phyloP scores from a whole-genome alignment of 768 basidiomycete species.

The Amanita inopinata region DNA sequence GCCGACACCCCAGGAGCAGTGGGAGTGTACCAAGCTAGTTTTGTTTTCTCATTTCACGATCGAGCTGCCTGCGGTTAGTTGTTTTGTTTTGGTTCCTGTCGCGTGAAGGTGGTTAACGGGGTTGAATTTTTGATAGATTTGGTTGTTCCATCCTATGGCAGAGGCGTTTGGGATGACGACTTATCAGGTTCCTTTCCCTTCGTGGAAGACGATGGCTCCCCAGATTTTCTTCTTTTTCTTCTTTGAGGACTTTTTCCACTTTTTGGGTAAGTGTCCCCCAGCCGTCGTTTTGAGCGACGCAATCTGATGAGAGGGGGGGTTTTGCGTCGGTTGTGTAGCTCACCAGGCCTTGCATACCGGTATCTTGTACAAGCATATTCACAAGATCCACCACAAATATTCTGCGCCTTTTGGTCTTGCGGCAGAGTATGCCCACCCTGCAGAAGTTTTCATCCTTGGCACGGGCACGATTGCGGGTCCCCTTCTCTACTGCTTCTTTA shows the following conservation, averaged over 20 bases:
- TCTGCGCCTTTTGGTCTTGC: slow-evolving; percentile 95
- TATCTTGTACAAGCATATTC: slow-evolving; percentile 80
- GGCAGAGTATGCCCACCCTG: slow-evolving; percentile 96
- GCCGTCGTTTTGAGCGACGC: not conserved
- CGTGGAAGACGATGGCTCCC: slow-evolving; percentile 53
- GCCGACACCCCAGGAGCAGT: slow-evolving; percentile 75
- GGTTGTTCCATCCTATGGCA: slow-evolving; percentile 86
- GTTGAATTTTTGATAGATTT: slow-evolving; percentile 45
- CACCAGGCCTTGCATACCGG: slow-evolving; percentile 87
- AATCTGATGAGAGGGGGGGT: not conserved
- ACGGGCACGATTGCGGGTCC: slow-evolving; percentile 87
- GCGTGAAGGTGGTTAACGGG: not conserved
- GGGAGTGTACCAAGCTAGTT: slow-evolving; percentile 93
- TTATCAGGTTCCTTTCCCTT: slow-evolving; percentile 87
- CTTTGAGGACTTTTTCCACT: slow-evolving; percentile 96
- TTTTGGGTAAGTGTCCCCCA: slow-evolving; percentile 43
- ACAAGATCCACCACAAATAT: slow-evolving; percentile 97
- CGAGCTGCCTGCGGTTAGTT: slow-evolving; percentile 76
- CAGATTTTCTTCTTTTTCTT: slow-evolving; percentile 88
- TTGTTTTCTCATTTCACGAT: slow-evolving; percentile 93
- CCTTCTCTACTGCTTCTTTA: slow-evolving; percentile 74
- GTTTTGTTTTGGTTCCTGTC: not conserved
- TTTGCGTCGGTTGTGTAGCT: slow-evolving; percentile 30
- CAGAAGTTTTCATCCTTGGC: slow-evolving; percentile 92
- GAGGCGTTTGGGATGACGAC: slow-evolving; percentile 85